Evolutionary conservation across 2,329 filamentous ascomycete species (phyloP).

Genomic region (Phialophora tarda): DNA sequence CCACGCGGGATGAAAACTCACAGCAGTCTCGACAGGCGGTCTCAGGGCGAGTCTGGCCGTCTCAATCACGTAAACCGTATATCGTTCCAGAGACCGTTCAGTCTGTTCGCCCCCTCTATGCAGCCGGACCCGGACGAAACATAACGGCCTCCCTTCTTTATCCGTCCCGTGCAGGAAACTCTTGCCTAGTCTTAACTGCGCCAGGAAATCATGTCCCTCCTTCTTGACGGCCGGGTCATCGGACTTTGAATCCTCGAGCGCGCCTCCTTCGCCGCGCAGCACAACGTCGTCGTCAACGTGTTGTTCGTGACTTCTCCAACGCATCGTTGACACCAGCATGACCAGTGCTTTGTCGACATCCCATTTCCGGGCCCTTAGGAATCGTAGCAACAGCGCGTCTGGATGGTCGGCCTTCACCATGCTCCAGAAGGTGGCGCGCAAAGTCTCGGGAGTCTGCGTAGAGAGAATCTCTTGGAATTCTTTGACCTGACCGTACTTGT

Average conservation of each 20-base stretch:
- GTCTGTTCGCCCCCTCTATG: conserved; percentile 83
- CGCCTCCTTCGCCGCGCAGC: conserved; percentile 72
- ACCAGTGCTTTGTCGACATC: conserved; percentile 89
- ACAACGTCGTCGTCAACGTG: conserved; percentile 90
- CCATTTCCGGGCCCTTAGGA: conserved; percentile 91
- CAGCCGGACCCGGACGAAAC: conserved; percentile 79
- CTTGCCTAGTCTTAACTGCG: conserved; percentile 87
- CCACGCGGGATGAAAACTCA: conserved; percentile 58
- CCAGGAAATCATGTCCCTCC: conserved; percentile 75
- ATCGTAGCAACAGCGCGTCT: conserved; percentile 80
- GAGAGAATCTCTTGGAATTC: conserved; percentile 82
- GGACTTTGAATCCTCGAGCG: conserved; percentile 65
- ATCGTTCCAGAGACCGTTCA: conserved; percentile 80
- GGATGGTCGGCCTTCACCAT: conserved; percentile 97
- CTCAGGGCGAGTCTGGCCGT: conserved; percentile 83
- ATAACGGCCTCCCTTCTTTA: conserved; percentile 82
- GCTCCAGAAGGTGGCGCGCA: conserved; percentile 82
- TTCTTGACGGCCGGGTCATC: conserved; percentile 68
- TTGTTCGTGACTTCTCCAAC: conserved; percentile 83
- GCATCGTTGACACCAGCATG: conserved; percentile 93
- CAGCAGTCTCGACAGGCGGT: conserved; percentile 86
- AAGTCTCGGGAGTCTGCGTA: conserved; percentile 74
- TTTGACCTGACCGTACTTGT: conserved; percentile 92
- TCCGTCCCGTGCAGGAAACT: conserved; percentile 89
- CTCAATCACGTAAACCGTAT: conserved; percentile 93